Evolutionary conservation across 768 basidiomycete genomes (phyloP), one percentile per base, ranked within the genome.

Genomic region (Nidula microcarpa): DNA sequence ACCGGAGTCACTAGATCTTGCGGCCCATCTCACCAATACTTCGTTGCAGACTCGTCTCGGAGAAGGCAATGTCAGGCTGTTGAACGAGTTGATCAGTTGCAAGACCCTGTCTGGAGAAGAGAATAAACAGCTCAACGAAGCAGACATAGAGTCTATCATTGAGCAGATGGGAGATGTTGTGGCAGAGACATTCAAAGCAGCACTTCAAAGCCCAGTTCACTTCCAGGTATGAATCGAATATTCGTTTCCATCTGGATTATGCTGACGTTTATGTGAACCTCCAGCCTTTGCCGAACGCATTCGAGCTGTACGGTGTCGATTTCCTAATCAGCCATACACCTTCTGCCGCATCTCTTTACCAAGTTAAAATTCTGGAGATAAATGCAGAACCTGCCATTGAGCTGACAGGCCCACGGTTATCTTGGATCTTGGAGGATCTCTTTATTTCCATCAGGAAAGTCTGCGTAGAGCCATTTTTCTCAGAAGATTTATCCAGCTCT

Each of bases 381-480:
- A 99, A 99, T 64, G 86, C 96, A 5, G 94, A 95, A 57, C 96
- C 97, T 1, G 97, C 97, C 43, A 96, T 98, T 54, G 91, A 94
- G 62, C 80, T 96, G 51, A 95, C 95, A 0, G 97, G 95, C 1
- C 79, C 85, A 35, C 79, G 93, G 32, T 70, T 98, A 35, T 80
- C 82, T 14, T 89, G 89, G 81, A 83, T 94, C 44, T 70, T 97
- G 50, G 82, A 87, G 60, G 88, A 90, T 57, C 72, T 97, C 50
- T 96, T 97, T 71, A 71, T 72, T 34, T 78, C 82, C 1, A 88
- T 91, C 14, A 84, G 82, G 1, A 71, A 78, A 56, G 77, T 84
- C 23, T 87, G 86, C 58, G 77, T 96, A 2, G 74, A 74, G 49
- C 91, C 94, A 1, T 95, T 87, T 64, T 75, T 85, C 56, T 17